Evolutionary conservation across 73 alveolate genomes (phyloP), one percentile per base, ranked within the genome.

Genomic region (Paramecium pentaurelia): DNA sequence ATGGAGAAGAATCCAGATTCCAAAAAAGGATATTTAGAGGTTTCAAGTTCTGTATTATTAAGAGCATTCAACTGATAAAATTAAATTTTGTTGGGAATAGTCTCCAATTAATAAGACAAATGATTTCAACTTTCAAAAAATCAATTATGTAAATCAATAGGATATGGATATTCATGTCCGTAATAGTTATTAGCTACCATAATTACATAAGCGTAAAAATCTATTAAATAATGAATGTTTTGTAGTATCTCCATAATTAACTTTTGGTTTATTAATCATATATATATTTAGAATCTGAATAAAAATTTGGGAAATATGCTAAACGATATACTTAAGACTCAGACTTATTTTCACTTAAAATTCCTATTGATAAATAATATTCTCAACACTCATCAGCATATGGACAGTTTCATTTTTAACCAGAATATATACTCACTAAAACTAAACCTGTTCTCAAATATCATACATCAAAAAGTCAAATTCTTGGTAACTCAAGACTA

Each of bases 21-120:
- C 5, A 42, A 10, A 75, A n/a, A 42, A 75, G 60, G 37, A 42
- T 75, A 1, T 75, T 75, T 42, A 22, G 38, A 75, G 88, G 88
- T 75, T 38, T 11, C 18, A n/a, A n/a, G 36, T 22, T 30, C 18
- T 75, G 47, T 75, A 36, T 75, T 38, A 75, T 75, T 38, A 75
- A 75, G 88, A 75, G 60, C 88, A 75, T 42, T 36, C 68, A 36
- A 38, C 58, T 75, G 88, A 75, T 75, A 38, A 36, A 75, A 75
- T 75, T 18, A 75, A 75, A 38, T 75, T 75, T 36, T 75, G 58
- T 38, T 75, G 88, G 88, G 88, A 75, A 20, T 6, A 34, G 25
- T 36, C 64, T 30, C 88, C 88, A n/a, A 75, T 75, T 34, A 4
- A 75, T 75, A 75, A 27, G 27, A 18, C 18, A 6, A 75, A 75